Evolutionary conservation across 768 basidiomycete species (phyloP), one percentile per base, ranked within the genome.

Genomic region (Termitomyces sp.): DNA sequence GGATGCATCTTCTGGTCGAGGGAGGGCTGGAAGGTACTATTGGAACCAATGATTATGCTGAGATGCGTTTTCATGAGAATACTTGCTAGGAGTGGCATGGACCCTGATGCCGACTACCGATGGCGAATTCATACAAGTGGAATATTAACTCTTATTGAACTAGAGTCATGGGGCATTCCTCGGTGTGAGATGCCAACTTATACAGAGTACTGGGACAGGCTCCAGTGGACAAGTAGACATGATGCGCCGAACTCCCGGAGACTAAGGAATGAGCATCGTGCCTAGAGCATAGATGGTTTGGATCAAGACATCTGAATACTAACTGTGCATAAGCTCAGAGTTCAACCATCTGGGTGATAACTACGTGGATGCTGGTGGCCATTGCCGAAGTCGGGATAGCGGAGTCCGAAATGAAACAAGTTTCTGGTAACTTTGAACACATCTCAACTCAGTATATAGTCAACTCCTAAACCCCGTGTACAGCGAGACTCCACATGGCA

Each of bases 401-500:
- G 61, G 61, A 59, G 61, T 59, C 57, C 22, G 0, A 62, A 59
- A n/a, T n/a, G 9, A 39, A 54, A 20, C 39, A 30, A 16, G 22
- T 31, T 0, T 4, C 49, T n/a, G 33, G 49, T n/a, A 45, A 45
- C 22, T 45, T 30, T 9, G 12, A 30, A 20, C 13, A 20, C 36
- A 51, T 49, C 13, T 42, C 36, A 33, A 55, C 44, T n/a, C 20
- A 46, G 24, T 20, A 36, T 52, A 18, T 52, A 18, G 27, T 9
- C 31, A n/a, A 56, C 41, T n/a, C 15, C 18, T n/a, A 11, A 24
- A 46, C 39, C 27, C 33, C 52, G 41, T 48, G 37, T 46, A n/a
- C 9, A 22, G 16, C 49, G 31, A 36, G 47, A 6, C 8, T n/a
- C 47, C 52, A 53, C 39, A 68, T 68, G 66, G 63, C 67, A 27